These are phyloP conservation scores for Pestalotiopsis sp. DNA, from an alignment of 2,329 filamentous ascomycete genomes.

Conservation along the genomic window DNA sequence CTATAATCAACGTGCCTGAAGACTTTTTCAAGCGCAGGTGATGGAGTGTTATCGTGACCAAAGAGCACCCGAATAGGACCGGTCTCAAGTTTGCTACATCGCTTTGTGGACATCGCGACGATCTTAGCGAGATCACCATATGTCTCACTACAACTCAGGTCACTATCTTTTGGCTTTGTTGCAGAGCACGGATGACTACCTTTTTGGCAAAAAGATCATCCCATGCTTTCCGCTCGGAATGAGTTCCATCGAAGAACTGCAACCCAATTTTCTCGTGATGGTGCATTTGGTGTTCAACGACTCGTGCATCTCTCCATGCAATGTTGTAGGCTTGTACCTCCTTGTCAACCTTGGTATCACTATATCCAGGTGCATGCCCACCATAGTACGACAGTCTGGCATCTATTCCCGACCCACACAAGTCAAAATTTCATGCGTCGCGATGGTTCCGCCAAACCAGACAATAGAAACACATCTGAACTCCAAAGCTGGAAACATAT, in stretches of 20 bases:
- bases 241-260: not conserved
- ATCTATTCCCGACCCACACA: not conserved
- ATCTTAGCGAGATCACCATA: not conserved
- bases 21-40: too few species aligned
- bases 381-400: not conserved
- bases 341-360: not conserved
- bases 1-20: too few species aligned
- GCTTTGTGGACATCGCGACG: not conserved
- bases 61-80: not conserved
- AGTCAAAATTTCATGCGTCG: not conserved
- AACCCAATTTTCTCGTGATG: constrained; percentile 5
- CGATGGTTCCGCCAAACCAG: not conserved
- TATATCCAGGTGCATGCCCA: not conserved
- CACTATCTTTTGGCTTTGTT: not conserved
- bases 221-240: not conserved
- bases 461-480: not conserved
- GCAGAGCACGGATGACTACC: not conserved
- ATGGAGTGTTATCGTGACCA: not conserved
- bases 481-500: not conserved
- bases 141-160: not conserved
- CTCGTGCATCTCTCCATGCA: not conserved
- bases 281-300: not conserved
- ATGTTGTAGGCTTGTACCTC: not conserved
- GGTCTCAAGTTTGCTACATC: not conserved
- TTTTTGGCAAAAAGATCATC: not conserved